These are phyloP conservation scores for Cucurbita moschata DNA, from an alignment of 306 rosid species.

Conservation along the genomic window DNA sequence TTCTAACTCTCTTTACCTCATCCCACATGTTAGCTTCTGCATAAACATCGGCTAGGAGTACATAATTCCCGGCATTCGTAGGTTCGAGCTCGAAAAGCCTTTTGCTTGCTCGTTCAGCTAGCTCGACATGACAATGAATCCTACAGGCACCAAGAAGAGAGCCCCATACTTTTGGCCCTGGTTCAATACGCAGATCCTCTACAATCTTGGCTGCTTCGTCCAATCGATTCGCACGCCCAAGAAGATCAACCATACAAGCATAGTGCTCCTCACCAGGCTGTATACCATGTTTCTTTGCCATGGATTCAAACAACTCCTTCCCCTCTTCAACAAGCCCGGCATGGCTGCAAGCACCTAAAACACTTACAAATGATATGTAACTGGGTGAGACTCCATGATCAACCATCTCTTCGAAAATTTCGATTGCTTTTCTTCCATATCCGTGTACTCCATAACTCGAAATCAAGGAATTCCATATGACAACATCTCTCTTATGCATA, in stretches of 20 bases:
- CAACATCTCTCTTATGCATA: conserved; percentile 49
- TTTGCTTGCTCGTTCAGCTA: conserved; percentile 69
- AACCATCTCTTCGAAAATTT: conserved; percentile 55
- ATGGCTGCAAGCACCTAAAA: conserved; percentile 88
- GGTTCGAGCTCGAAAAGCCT: conserved; percentile 73
- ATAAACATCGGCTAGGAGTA: conserved; percentile 74
- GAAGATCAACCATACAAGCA: conserved; percentile 93
- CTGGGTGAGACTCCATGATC: conserved; percentile 50
- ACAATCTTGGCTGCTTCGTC: conserved; percentile 71
- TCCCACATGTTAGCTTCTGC: conserved; percentile 62
- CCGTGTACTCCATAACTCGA: conserved; percentile 82
- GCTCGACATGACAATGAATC: conserved; percentile 70
- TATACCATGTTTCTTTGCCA: conserved; percentile 38
- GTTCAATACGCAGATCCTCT: conserved; percentile 59
- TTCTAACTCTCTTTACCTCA: conserved; percentile 52
- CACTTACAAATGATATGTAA: conserved; percentile 51
- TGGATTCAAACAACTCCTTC: conserved; percentile 44
- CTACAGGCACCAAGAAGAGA: conserved; percentile 80
- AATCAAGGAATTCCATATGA: conserved; percentile 76
- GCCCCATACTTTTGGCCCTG: conserved; percentile 80
- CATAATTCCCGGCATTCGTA: conserved; percentile 72
- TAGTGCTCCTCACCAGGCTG: conserved; percentile 71
- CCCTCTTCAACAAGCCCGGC: conserved; percentile 76
- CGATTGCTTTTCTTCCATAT: conserved; percentile 55
- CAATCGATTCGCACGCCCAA: conserved; percentile 73